Percentiles rank a stretch among this genome's conserved stretches.
Conservation (phyloP, 2,329 filamentous ascomycete genomes). For the Xylaria sp. region DNA sequence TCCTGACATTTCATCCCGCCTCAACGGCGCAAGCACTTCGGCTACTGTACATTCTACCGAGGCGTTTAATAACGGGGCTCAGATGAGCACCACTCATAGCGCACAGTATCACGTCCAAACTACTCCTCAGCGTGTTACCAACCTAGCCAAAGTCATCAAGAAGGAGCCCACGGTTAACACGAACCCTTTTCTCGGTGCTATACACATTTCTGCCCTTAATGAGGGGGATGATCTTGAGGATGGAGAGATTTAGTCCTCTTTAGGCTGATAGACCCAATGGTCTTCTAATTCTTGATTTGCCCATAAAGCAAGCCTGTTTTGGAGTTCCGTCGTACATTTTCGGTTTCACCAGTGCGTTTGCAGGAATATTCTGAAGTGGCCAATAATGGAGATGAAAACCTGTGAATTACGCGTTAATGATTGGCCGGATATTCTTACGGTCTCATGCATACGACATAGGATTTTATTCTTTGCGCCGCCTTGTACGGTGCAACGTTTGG, state of each 20-base stretch:
- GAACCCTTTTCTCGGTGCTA: slow-evolving; percentile 13
- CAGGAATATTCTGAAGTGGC: not conserved
- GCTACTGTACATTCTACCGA: not conserved
- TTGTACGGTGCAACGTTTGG: not conserved
- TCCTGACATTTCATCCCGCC: slow-evolving; percentile 30
- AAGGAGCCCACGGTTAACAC: not conserved
- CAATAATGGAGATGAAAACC: not conserved
- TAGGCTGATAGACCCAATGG: not conserved
- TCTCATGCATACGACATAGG: not conserved
- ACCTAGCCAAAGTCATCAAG: not conserved
- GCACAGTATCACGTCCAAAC: not conserved
- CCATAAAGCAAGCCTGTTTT: not conserved
- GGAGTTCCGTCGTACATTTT: not conserved
- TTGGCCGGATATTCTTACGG: not conserved
- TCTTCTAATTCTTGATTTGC: not conserved
- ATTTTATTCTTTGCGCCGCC: not conserved
- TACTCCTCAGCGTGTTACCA: not conserved
- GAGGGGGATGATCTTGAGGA: slow-evolving; percentile 43
- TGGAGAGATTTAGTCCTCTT: slow-evolving; percentile 52
- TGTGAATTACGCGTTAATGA: not conserved
- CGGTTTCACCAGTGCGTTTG: not conserved
- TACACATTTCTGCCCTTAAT: not conserved
- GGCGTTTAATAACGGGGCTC: not conserved
- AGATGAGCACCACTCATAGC: not conserved
- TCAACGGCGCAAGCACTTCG: slow-evolving; percentile 16